Evolutionary conservation across 495 filamentous ascomycete genomes (phyloP), one percentile per base, ranked within the genome.

Genomic region (Rhypophila decipiens): DNA sequence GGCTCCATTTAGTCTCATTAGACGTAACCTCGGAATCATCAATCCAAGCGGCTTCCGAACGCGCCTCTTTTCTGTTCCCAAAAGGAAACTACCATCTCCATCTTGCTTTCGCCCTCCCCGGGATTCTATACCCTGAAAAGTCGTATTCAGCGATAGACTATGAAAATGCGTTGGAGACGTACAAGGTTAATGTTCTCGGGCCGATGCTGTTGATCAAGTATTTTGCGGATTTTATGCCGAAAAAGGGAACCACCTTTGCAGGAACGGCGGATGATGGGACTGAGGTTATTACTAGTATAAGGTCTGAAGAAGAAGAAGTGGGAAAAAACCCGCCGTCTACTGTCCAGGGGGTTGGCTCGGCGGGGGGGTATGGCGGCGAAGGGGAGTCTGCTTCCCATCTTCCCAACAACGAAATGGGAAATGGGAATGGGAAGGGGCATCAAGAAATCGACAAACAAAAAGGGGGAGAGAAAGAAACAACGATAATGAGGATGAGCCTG

Each of bases 151-250:
- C 85, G 46, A 73, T 95, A 37, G 61, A 80, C 44, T 67, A 72
- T 42, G 71, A 60, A 5, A 54, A 67, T 24, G 78, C 85, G 1
- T 65, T 82, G 13, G 63, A 79, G 9, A 86, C 75, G 17, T 83
- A 87, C 58, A 66, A 72, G 17, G 76, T 84, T 29, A 94, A 94
- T 51, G 66, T 82, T 0, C 70, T 94, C 0, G 87, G 86, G 0
- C 86, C 85, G 0, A 56, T 94, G 31, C 63, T 94, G 21, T 71
- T 93, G 33, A 75, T 85, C 53, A 91, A 95, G 56, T 77, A 87
- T 48, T 84, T 94, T 48, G 69, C 71, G 0, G 64, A 66, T 1
- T 82, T 88, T 55, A 63, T 95, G 3, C 88, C 87, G 12, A 55
- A 69, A 24, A 67, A 75, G 59, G 52, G 69, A 49, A 57, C 62